Evolutionary conservation across 495 filamentous ascomycete genomes (phyloP), one percentile per base, ranked within the genome.

Genomic region (Lasiosphaeria miniovina): DNA sequence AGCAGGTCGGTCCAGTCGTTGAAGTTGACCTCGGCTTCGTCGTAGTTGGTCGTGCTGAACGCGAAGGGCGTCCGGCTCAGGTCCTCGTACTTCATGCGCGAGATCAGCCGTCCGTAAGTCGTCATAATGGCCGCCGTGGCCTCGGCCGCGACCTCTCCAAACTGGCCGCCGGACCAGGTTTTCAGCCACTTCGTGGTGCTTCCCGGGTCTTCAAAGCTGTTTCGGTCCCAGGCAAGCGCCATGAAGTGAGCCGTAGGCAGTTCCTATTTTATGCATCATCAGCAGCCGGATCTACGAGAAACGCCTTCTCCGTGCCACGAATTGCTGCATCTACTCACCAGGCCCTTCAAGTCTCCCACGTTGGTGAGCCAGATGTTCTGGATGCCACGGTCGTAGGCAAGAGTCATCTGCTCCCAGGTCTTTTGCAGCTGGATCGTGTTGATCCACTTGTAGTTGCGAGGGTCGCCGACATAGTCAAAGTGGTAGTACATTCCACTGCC

Each of bases 401-500:
- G 75, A 61, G 76, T 71, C 75, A 87, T 79, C 65, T 78, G 69
- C 65, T 74, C 70, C 65, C 67, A 73, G 24, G 84, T 81, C 67
- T 86, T 82, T 61, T 80, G 72, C 17, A 86, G 68, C 58, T 84
- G 77, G 56, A 85, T 82, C 0, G 83, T 86, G 63, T 86, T 86
- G 66, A 85, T 84, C 84, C 82, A 86, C 62, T 86, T 86, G 66
- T 82, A 84, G 66, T 83, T 75, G 32, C 81, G 74, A 31, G 82
- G 78, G 60, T 76, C 75, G 10, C 84, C 84, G 24, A 86, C 83
- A 64, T 82, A 89, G 65, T 89, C 85, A 58, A 87, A 82, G 65
- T 88, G 85, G 59, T 87, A 88, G 64, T 88, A 88, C 46, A 88
- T 80, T 24, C 86, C 84, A 40, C 84, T 80, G 7, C 86, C 84